Percentiles rank a stretch among this genome's conserved stretches.
Conservation (phyloP, 345 rosid species). For the Eucalyptus sideroxylon region DNA sequence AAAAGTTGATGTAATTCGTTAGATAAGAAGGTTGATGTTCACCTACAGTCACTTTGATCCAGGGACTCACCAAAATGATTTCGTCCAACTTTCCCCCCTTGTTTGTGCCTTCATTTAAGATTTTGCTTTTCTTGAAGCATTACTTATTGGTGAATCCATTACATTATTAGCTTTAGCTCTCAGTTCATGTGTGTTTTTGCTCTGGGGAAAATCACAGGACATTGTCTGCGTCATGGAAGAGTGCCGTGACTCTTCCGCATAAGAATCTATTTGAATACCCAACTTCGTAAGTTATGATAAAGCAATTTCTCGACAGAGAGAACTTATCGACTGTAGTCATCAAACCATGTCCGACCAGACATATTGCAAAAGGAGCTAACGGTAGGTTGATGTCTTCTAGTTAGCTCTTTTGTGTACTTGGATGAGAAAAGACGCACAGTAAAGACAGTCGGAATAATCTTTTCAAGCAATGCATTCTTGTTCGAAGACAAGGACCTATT, state of each 20-base stretch:
- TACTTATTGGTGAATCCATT: background rate
- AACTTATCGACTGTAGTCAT: background rate
- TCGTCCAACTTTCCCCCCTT: background rate
- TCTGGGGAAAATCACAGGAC: background rate
- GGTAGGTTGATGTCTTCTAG: no score
- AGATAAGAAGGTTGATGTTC: rapidly evolving
- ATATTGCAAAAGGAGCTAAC: rapidly evolving
- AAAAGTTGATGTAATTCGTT: rapidly evolving
- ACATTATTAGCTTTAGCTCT: background rate
- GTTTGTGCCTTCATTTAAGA: background rate
- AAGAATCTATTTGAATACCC: rapidly evolving
- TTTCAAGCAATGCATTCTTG: background rate
- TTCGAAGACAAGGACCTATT: background rate
- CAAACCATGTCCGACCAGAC: rapidly evolving
- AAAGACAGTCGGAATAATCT: background rate
- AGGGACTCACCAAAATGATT: rapidly evolving
- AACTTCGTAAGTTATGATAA: background rate
- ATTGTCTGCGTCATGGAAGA: background rate
- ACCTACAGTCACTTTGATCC: background rate
- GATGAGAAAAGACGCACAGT: no score
- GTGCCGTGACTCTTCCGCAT: rapidly evolving
- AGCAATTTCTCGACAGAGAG: rapidly evolving
- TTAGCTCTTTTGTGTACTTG: no score
- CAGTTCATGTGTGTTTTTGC: rapidly evolving
- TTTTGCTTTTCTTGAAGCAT: background rate